Evolutionary conservation across 129 eudicot genomes (phyloP), one percentile per base, ranked within the genome.

Genomic region (Kitagawia praeruptora): DNA sequence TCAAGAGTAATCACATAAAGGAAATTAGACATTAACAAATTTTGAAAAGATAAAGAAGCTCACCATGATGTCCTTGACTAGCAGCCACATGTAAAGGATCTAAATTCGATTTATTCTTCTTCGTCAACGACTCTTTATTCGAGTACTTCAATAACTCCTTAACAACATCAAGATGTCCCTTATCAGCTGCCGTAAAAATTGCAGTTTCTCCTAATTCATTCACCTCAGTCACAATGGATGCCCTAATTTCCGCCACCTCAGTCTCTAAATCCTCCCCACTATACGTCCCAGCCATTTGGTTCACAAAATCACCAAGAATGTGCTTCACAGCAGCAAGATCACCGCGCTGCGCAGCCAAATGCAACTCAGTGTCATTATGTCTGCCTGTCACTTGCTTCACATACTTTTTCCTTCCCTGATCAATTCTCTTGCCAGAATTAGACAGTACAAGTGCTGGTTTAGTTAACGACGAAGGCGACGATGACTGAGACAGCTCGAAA

Each of bases 381-480:
- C 92, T 87, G 63, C 97, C 97, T 0, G 93, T 91, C 48, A 91
- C 97, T 78, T 91, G 93, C 81, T 91, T 91, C 76, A 91, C 93
- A 61, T 91, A 91, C 88, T 91, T 91, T 80, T 91, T 91, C 84
- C 85, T 91, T 38, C 97, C 93, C 76, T 91, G 97, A 75, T 91
- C 93, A 69, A 91, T 91, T 75, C 97, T 83, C 85, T 91, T 91
- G 34, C 97, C 97, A 41, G 97, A 91, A 53, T 91, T 89, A 2
- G 97, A 89, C 19, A 91, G 88, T 0, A 91, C 97, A 70, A 91
- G 80, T 28, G 97, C 97, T 6, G 97, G 97, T 11, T 90, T 89
- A n/a, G 89, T 87, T 0, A 93, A 78, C 3, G 97, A 75, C 27
- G 91, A 89, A 25, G 97, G 90, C 0, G 97, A 89, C 2, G 93